These are phyloP conservation scores for Cytospora chrysosperma DNA, from an alignment of 2,329 filamentous ascomycete species.

Conservation along the genomic window DNA sequence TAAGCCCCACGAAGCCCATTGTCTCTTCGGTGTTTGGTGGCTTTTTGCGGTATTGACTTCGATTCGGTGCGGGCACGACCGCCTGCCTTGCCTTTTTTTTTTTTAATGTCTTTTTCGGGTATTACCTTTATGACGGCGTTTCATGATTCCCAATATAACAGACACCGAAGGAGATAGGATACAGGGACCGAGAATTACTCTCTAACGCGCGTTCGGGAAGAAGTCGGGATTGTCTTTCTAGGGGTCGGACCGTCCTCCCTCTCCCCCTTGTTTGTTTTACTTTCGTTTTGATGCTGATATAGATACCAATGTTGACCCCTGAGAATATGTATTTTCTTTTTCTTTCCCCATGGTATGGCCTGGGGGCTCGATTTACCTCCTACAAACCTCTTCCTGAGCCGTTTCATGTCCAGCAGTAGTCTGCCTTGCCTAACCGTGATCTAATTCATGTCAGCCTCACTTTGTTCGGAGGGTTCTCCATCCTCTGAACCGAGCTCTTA, in stretches of 20 bases:
- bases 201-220: neutral
- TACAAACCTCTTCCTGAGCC: neutral
- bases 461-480: neutral
- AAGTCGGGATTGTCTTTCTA: neutral
- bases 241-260: neutral
- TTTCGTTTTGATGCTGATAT: neutral
- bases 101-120: neutral
- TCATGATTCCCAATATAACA: conserved; percentile 2
- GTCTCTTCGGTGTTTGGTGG: neutral
- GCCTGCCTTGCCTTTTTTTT: neutral
- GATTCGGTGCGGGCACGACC: conserved; percentile 4
- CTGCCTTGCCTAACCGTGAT: neutral
- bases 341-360: neutral
- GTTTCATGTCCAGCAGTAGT: neutral
- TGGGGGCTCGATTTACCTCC: neutral
- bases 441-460: neutral
- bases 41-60: neutral
- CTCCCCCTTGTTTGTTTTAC: neutral
- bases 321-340: neutral
- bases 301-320: conserved; percentile 17
- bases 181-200: conserved; percentile 12
- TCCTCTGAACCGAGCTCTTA: neutral
- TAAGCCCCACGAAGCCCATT: conserved; percentile 24
- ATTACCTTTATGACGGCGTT: conserved; percentile 4
- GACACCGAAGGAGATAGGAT: conserved; percentile 1